Percentiles rank a stretch among this genome's conserved stretches.
These are phyloP conservation scores for Candida insectorum DNA, from an alignment of 805 yeast species.

Conservation along the genomic window DNA sequence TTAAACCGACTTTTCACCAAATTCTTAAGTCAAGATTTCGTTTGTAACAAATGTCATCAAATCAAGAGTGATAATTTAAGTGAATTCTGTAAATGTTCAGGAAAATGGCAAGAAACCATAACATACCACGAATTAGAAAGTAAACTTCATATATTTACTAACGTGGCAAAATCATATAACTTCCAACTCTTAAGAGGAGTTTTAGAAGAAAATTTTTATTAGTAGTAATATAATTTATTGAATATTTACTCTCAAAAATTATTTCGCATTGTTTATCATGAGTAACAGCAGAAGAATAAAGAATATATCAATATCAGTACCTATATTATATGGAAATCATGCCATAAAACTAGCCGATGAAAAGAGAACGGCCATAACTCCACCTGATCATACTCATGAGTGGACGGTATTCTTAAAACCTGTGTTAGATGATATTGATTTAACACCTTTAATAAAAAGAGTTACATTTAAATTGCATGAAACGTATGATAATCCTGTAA, in stretches of 20 bases:
- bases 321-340: conserved; percentile 39
- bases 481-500: conserved; percentile 82
- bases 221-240: too few species aligned
- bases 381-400: conserved; percentile 87
- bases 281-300: conserved; percentile 21
- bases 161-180: conserved; percentile 59
- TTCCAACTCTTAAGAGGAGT: conserved; percentile 49
- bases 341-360: conserved; percentile 37
- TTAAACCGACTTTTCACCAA: conserved; percentile 52
- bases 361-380: conserved; percentile 39
- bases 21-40: conserved; percentile 75
- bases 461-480: conserved; percentile 95
- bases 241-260: too few species aligned
- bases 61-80: conserved; percentile 68
- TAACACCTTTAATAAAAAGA: conserved; percentile 77
- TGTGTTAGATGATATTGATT: conserved; percentile 60
- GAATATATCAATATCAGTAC: conserved; percentile 39
- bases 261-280: conserved; percentile 10
- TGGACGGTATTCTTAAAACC: conserved; percentile 96
- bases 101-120: conserved; percentile 68
- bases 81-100: conserved; percentile 82
- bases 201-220: too few species aligned
- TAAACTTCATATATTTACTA: conserved; percentile 47
- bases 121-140: conserved; percentile 41
- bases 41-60: conserved; percentile 72